phyloP scores from a whole-genome alignment of 2,329 filamentous ascomycete genomes.

The Metarhizium anisopliae region DNA sequence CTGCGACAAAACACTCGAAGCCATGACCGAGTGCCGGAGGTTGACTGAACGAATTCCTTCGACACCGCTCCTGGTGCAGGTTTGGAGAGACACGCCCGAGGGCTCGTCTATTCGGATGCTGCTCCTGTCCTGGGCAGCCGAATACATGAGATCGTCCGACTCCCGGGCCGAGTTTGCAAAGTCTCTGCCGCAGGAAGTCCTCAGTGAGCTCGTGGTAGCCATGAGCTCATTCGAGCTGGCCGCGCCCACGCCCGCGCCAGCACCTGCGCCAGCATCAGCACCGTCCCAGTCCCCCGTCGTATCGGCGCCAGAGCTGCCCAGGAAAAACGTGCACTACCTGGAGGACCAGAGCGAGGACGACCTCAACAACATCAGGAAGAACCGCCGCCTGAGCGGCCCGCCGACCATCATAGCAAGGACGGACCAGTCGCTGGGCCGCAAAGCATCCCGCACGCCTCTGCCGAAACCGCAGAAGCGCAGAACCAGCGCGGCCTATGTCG shows the following conservation, averaged over 20 bases:
- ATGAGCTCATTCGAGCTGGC: conserved; percentile 47
- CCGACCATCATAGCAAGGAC: conserved; percentile 7
- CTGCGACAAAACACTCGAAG: conserved; percentile 45
- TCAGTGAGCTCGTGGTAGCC: conserved; percentile 52
- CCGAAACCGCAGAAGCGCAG: conserved; percentile 28
- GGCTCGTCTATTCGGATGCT: conserved; percentile 50
- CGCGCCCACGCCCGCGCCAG: conserved; percentile 24
- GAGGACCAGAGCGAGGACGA: conserved; percentile 6
- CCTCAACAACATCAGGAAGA: conserved; percentile 26
- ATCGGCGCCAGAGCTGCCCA: conserved; percentile 10
- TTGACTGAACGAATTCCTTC: conserved; percentile 47
- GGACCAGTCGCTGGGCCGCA: conserved; percentile 19
- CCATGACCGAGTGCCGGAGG: conserved; percentile 47
- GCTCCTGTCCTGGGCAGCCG: conserved; percentile 52
- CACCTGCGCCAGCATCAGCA: conserved; percentile 15
- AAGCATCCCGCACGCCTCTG: conserved; percentile 18
- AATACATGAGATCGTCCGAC: conserved; percentile 52
- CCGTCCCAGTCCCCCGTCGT: too few relatives aligned
- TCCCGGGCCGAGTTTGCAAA: conserved; percentile 48
- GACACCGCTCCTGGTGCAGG: conserved; percentile 48
- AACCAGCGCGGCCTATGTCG: conserved; percentile 21
- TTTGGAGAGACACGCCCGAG: conserved; percentile 53
- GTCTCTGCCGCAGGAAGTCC: conserved; percentile 51
- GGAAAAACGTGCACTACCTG: conserved; percentile 42
- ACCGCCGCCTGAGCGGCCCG: conserved; percentile 27